Base-by-base conservation (phyloP, 1,284 basidiomycete species). In the Puccinia triticina region DNA sequence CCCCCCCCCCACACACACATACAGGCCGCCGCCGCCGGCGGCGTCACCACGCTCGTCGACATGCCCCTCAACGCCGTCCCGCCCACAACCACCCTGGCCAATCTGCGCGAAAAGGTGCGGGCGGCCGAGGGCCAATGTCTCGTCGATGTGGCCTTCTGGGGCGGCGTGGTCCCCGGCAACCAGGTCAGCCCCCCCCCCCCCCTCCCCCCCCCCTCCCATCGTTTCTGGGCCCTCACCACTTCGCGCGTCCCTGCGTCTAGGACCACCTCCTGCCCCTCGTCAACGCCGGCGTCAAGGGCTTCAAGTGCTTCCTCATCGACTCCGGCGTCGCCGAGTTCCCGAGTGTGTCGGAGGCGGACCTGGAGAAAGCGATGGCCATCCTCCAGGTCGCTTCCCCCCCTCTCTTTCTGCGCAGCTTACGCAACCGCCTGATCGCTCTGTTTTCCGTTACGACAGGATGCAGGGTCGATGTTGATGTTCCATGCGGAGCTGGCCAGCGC, bases 11-110 rank as follows among this genome's bases (percentile, higher is more conserved):
- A 14, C 26, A 55, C 37, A 4, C 40, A 43, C 4, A 7, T 4
- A 29, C 88, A 90, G 82, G 95, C 95, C 26, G 95, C 95, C 0
- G 90, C 92, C 0, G 92, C 93, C 0, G 95, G 95, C 26, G 95
- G 95, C 14, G 91, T 97, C 37, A 97, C 95, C 5, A 94, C 94
- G 0, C 88, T 97, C 59, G 92, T 97, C 48, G 95, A 97, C 87
- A 97, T 97, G 95, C 95, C 95, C 0, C 89, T 97, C 81, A 97
- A 97, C 88, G 95, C 94, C 3, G 94, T 97, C 82, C 95, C 95
- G 0, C 94, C 95, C 0, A 97, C 95, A 0, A 96, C 94, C 0
- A 95, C 93, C 0, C 90, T 94, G 7, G 88, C 88, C 12, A 91
- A 94, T 85, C 89, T 97, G 23, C 87, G 90, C 69, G 86, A 88